A percentile compares a stretch with the other conserved stretches of the same genome.
Evolutionary conservation across 2,329 filamentous ascomycete genomes (phyloP).

Genomic region (Talaromyces sp.): DNA sequence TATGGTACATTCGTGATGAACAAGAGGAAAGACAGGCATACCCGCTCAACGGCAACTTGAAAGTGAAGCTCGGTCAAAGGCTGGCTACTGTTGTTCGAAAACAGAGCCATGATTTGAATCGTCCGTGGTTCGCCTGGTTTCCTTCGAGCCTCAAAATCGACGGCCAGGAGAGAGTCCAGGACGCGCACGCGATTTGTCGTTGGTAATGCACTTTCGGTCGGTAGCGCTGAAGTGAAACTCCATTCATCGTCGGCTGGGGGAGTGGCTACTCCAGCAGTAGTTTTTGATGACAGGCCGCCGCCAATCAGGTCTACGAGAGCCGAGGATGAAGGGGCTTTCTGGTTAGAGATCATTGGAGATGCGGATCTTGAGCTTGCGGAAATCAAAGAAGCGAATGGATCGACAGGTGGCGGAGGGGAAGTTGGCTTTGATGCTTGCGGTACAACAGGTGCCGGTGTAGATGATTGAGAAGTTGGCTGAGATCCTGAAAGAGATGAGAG

Average conservation of each 20-base stretch:
- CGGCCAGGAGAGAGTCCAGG: slow-evolving; percentile 65
- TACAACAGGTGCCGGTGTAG: slow-evolving; percentile 47
- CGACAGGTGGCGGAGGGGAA: slow-evolving; percentile 43
- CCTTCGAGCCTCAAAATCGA: slow-evolving; percentile 69
- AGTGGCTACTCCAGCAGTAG: slow-evolving; percentile 14
- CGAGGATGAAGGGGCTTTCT: slow-evolving; percentile 19
- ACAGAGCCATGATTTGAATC: slow-evolving; percentile 71
- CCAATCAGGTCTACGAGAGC: slow-evolving; percentile 17
- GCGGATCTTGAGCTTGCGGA: slow-evolving; percentile 51
- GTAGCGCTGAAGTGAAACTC: slow-evolving; percentile 85
- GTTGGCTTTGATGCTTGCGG: slow-evolving; percentile 37
- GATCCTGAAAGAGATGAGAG: slow-evolving; percentile 52
- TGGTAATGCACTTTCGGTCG: slow-evolving; percentile 55
- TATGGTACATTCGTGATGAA: background rate
- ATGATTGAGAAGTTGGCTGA: slow-evolving; percentile 47
- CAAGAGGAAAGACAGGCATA: slow-evolving; percentile 38
- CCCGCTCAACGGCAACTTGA: slow-evolving; percentile 90
- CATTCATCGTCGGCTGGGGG: slow-evolving; percentile 73
- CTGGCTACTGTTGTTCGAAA: slow-evolving; percentile 74
- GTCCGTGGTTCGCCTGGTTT: slow-evolving; percentile 51
- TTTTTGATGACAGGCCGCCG: slow-evolving; percentile 19
- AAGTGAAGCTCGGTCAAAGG: slow-evolving; percentile 79
- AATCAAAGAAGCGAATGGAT: slow-evolving; percentile 60
- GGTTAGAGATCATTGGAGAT: slow-evolving; percentile 36
- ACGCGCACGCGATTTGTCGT: slow-evolving; percentile 64